These are phyloP conservation scores for Fonsecaea multimorphosa DNA, from an alignment of 2,329 filamentous ascomycete genomes.

Conservation along the genomic window DNA sequence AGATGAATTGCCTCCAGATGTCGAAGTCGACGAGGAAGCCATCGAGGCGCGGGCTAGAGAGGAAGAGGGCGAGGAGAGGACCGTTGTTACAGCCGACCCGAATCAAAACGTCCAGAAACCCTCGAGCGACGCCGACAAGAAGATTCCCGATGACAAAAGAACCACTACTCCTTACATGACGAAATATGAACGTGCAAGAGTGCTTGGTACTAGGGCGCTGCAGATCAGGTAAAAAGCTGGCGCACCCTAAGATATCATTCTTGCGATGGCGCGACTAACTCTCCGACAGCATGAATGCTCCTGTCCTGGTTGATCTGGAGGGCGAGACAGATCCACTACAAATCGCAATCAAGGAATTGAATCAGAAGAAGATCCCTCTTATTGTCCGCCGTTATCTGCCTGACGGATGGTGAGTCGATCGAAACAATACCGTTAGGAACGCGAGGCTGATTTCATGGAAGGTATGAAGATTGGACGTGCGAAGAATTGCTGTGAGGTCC, in stretches of 20 bases:
- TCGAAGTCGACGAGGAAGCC: constrained; percentile 51
- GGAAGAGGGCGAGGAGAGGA: constrained; percentile 52
- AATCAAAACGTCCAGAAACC: constrained; percentile 54
- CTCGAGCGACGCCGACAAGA: constrained; percentile 74
- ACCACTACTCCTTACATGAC: constrained; percentile 98
- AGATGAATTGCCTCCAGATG: constrained; percentile 61
- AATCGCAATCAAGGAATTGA: constrained; percentile 95
- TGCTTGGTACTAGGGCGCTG: constrained; percentile 88
- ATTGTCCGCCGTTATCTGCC: constrained; percentile 95
- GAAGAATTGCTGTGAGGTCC: constrained; percentile 76
- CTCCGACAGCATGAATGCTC: constrained; percentile 85
- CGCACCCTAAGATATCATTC: not conserved
- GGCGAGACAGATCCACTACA: constrained; percentile 97
- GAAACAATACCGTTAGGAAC: not conserved
- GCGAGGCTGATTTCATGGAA: constrained; percentile 48
- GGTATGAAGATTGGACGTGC: constrained; percentile 99
- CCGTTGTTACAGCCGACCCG: constrained; percentile 57
- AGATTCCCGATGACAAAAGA: constrained; percentile 85
- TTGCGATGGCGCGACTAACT: constrained; percentile 15
- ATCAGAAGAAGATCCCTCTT: constrained; percentile 97
- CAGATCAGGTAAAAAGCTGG: constrained; percentile 77
- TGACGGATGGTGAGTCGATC: constrained; percentile 80
- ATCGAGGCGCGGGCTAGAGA: constrained; percentile 57
- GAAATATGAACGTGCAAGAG: constrained; percentile 95
- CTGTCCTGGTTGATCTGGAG: constrained; percentile 93